phyloP scores from a whole-genome alignment of 805 yeast genomes.

The Yamadazyma nakazawae region DNA sequence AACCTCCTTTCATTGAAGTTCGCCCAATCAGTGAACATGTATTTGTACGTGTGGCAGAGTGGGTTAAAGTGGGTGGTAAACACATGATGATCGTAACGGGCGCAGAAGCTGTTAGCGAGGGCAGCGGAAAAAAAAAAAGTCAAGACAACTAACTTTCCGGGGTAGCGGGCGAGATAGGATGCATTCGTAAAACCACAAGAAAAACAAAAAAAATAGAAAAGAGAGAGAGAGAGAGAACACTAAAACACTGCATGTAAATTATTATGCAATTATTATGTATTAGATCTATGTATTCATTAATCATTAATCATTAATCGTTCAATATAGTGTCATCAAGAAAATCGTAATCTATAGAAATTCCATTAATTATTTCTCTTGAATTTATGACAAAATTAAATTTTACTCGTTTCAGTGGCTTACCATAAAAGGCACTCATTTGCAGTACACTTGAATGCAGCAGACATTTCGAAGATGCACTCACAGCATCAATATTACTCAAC shows the following conservation, averaged over 20 bases:
- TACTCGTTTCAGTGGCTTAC: slow-evolving; percentile 24
- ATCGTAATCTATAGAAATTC: slow-evolving; percentile 41
- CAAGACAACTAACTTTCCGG: neutral
- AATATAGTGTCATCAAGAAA: slow-evolving; percentile 30
- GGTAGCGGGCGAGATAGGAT: neutral
- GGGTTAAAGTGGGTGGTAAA: no score
- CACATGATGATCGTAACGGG: no score
- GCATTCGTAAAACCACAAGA: no score
- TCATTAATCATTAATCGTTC: slow-evolving; percentile 5
- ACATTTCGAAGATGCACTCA: neutral
- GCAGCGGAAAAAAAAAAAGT: no score
- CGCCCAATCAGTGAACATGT: no score
- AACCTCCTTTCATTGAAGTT: no score
- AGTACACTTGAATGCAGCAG: neutral
- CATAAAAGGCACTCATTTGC: neutral
- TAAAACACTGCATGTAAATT: no score
- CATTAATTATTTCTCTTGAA: slow-evolving; percentile 45
- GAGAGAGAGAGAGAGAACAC: no score
- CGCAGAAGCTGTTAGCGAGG: no score
- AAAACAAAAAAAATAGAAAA: no score
- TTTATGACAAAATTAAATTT: slow-evolving; percentile 41
- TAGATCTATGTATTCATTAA: neutral
- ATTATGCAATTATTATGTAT: no score
- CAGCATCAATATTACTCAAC: neutral
- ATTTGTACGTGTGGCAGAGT: no score